Base-by-base conservation (phyloP, 78 protist genomes). In the Speleostelium caveatum region DNA sequence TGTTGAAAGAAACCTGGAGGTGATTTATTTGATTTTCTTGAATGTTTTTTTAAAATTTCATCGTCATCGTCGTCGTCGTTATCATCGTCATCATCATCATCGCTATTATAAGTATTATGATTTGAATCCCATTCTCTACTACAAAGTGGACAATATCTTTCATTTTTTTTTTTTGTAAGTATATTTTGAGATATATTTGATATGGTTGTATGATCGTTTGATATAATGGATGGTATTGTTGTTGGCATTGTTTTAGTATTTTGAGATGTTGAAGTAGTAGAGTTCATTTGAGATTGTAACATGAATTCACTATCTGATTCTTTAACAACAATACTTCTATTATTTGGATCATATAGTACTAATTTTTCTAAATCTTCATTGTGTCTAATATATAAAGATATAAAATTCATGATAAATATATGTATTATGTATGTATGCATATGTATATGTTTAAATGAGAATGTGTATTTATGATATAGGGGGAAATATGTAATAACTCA, bases 351-450 rank as follows among this genome's bases (percentile, higher is more conserved):
- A 32, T 74, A 83, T 41, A 83, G 59, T 22, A 83, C 91, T 45
- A 83, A 36, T 28, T 62, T 83, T 24, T 83, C 55, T 45, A 83
- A 59, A 42, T 83, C 91, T 41, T 83, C 91, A 83, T 83, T 60
- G 24, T 83, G 91, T 73, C 79, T 73, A 56, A 32, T 6, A 33
- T n/a, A 4, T 14, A 56, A 36, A n/a, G 24, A 49, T 71, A 14
- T 2, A 22, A 49, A 19, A 36, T 32, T 55, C n/a, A 53, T 4
- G 41, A 71, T 8, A 28, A n/a, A 26, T 3, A 30, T 45, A 1
- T 7, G 8, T 71, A 30, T 8, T 49, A 16, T 49, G 8, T 14
- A 49, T 16, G 14, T 49, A 49, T 14, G 14, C 56, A 49, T 14
- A 49, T 16, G 56, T 16, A 16, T 49, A 36, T 14, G n/a, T n/a